Conservation (phyloP, 2,329 filamentous ascomycete species). For the Helminthosporium solani region DNA sequence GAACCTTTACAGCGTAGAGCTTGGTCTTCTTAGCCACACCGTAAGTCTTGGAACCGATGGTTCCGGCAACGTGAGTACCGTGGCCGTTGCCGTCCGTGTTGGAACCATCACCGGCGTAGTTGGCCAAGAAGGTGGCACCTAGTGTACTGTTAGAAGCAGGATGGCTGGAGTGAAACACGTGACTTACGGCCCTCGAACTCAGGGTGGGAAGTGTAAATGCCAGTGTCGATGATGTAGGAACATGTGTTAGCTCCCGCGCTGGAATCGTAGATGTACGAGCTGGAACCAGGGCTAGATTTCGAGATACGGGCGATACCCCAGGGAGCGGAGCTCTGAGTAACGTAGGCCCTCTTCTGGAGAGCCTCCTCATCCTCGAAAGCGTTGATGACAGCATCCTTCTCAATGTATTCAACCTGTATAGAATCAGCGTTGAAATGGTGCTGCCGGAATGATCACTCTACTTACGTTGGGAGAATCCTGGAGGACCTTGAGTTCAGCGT, state of each 20-base stretch:
- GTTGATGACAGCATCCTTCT: conserved; percentile 42
- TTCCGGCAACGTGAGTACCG: conserved; percentile 43
- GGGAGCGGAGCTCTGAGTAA: conserved; percentile 42
- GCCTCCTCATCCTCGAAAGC: conserved; percentile 25
- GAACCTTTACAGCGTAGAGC: conserved; percentile 45
- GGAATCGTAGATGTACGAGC: conserved; percentile 43
- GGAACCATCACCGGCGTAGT: conserved; percentile 38
- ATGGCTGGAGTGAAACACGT: not conserved
- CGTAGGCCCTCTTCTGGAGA: conserved; percentile 36
- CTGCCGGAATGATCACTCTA: not conserved
- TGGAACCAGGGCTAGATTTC: conserved; percentile 29
- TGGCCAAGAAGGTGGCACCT: conserved; percentile 40
- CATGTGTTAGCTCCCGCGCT: conserved; percentile 47
- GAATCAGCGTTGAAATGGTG: not conserved
- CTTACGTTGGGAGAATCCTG: conserved; percentile 32
- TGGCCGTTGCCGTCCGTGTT: conserved; percentile 44
- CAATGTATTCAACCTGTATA: conserved; percentile 40
- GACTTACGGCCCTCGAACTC: conserved; percentile 42
- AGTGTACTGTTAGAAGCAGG: not conserved
- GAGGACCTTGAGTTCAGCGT: conserved; percentile 32
- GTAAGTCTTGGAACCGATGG: conserved; percentile 40
- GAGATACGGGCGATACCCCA: conserved; percentile 48
- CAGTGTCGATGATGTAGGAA: conserved; percentile 66
- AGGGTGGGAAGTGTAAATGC: conserved; percentile 57
- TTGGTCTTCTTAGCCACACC: conserved; percentile 43